Evolutionary conservation across 2,329 filamentous ascomycete species (phyloP), one percentile per base, ranked within the genome.

Genomic region (Acrocalymma vagum): DNA sequence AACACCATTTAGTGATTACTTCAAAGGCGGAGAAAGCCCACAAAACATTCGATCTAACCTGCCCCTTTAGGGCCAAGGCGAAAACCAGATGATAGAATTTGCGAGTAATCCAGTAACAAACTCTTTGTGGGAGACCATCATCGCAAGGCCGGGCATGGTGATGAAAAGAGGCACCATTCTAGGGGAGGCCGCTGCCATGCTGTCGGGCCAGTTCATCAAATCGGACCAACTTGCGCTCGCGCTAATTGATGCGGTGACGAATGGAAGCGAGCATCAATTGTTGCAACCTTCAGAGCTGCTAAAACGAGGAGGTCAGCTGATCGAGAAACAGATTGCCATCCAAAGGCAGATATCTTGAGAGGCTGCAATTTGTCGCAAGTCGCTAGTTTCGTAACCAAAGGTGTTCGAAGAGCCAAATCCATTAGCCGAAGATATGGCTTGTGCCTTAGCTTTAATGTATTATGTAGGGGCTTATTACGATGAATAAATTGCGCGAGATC

Each of bases 211-310:
- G 29, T 42, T 46, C 15, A 52, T 58, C 23, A 42, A 31, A 33
- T 49, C 53, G 34, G 54, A 56, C 37, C 45, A 56, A 36, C 43
- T 56, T 23, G 43, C 43, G 10, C 32, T 55, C 23, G 50, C 52
- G 18, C 30, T 50, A 28, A 33, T 51, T 11, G 37, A 51, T 32
- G 40, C 43, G 14, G 33, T 46, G 20, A 33, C 47, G 29, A 38
- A 52, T 18, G 45, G 43, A 34, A 51, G 40, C 20, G 39, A 55
- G 3, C 25, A 49, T 18, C 41, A 47, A 14, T 21, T 52, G 25
- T 35, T 54, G 15, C 16, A 32, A 22, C 39, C 39, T 23, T 13
- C 15, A 3, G n/a, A 13, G 21, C 38, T 53, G 21, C 23, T 44
- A 25, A 34, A 39, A 28, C 34, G 31, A 16, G 41, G 44, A 29